phyloP scores from a whole-genome alignment of 2,329 filamentous ascomycete species.

The Metarhizium album region DNA sequence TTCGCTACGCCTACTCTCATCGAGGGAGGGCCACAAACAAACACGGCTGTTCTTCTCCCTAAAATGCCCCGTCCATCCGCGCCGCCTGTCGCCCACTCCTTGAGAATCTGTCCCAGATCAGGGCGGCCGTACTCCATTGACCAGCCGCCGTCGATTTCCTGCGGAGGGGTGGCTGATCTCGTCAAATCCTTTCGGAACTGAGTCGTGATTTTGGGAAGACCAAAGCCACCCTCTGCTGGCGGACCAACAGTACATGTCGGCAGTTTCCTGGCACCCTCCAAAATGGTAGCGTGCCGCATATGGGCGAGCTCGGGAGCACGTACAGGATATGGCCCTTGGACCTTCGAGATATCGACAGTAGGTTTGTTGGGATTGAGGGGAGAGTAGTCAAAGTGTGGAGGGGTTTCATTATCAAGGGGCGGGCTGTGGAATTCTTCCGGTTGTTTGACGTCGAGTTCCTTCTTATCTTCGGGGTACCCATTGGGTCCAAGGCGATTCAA shows the following conservation, averaged over 20 bases:
- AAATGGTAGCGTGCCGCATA: conserved; percentile 37
- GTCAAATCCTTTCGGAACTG: conserved; percentile 84
- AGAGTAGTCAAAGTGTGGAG: conserved; percentile 49
- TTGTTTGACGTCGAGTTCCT: conserved; percentile 15
- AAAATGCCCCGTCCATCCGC: conserved; percentile 56
- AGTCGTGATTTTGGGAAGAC: conserved; percentile 74
- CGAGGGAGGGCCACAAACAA: conserved; percentile 79
- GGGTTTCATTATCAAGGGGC: conserved; percentile 36
- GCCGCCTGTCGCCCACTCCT: conserved; percentile 67
- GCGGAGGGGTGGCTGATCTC: conserved; percentile 74
- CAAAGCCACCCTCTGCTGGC: conserved; percentile 60
- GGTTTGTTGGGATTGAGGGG: conserved; percentile 22
- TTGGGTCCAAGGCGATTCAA: conserved; percentile 8
- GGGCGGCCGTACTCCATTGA: conserved; percentile 86
- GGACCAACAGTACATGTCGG: conserved; percentile 48
- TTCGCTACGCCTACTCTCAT: conserved; percentile 86
- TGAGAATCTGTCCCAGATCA: conserved; percentile 77
- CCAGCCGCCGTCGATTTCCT: conserved; percentile 69
- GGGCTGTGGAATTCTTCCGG: conserved; percentile 45
- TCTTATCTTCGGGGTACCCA: conserved; percentile 32
- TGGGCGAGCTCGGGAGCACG: conserved; percentile 46
- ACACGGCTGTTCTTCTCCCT: conserved; percentile 74
- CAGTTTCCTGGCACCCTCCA: conserved; percentile 22
- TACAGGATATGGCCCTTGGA: conserved; percentile 17
- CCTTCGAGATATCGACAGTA: conserved; percentile 14